phyloP scores from a whole-genome alignment of 2,329 filamentous ascomycete species.

The Colletotrichum abscissum region DNA sequence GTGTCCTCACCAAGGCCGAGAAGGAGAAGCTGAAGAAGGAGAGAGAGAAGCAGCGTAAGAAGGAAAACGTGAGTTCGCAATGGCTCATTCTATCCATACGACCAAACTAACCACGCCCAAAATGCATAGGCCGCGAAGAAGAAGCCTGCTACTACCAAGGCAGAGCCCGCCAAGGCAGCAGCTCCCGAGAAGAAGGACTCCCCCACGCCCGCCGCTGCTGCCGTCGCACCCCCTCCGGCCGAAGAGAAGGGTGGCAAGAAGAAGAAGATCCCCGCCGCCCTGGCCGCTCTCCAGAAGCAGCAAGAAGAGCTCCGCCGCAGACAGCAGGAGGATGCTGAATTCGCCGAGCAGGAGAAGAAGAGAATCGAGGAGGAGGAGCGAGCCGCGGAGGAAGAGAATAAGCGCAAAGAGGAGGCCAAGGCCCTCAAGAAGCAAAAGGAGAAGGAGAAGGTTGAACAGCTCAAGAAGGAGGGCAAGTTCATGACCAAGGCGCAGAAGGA shows the following conservation, averaged over 20 bases:
- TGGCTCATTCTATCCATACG: not conserved
- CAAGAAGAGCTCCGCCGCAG: constrained; percentile 79
- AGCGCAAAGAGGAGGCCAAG: constrained; percentile 78
- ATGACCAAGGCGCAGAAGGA: constrained; percentile 88
- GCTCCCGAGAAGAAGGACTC: constrained; percentile 58
- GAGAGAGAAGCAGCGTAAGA: constrained; percentile 97
- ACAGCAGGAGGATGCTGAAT: constrained; percentile 72
- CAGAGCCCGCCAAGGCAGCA: constrained; percentile 65
- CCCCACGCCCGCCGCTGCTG: constrained; percentile 50
- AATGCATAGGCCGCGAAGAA: constrained; percentile 81
- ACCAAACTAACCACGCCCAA: not conserved
- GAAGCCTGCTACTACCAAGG: constrained; percentile 64
- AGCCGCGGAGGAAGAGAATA: constrained; percentile 72
- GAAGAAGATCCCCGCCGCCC: constrained; percentile 87
- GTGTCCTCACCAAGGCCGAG: constrained; percentile 94
- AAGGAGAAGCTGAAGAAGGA: constrained; percentile 99
- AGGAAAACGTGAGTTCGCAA: constrained; percentile 79
- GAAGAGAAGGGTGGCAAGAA: constrained; percentile 73
- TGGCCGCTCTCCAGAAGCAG: constrained; percentile 81
- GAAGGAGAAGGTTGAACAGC: constrained; percentile 86
- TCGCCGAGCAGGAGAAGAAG: constrained; percentile 72
- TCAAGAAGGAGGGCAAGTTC: constrained; percentile 89
- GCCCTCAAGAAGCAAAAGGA: constrained; percentile 86
- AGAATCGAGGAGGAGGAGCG: constrained; percentile 74
- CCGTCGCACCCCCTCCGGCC: constrained; percentile 49